Base-by-base conservation (phyloP, 345 rosid species). In the Adansonia digitata region DNA sequence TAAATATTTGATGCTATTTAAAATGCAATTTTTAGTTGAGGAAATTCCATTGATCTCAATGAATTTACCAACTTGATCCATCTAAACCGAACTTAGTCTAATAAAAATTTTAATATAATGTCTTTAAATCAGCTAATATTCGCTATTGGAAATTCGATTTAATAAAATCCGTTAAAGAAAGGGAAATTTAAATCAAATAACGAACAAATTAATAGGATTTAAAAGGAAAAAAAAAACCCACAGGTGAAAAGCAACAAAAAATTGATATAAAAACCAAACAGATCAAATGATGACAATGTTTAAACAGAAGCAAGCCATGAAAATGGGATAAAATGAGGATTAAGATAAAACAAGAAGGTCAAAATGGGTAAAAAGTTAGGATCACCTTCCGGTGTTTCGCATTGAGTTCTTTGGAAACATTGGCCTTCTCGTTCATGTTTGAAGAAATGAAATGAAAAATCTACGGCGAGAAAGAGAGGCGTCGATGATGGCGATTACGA, bases 341-440 rank as follows among this genome's bases (percentile, higher is more conserved):
- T 42, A 22, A 20, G 11, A 18, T 24, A 42, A 73, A 61, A 29
- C 46, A 57, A 29, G 13, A 51, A 37, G 53, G 9, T 12, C n/a
- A 35, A 69, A 22, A 34, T 68, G 9, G 14, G 71, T 13, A 62
- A 59, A 55, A 59, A 55, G 43, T 27, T 18, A 46, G 46, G 22
- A 74, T 1, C 27, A 92, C 98, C 97, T 94, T 94, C 79, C 91
- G 81, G 82, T 94, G 98, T 77, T 80, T 90, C 22, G 94, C 93
- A 85, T 94, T 94, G 76, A 92, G 97, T 90, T 94, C 97, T 79
- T 92, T 94, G 51, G 98, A 85, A 71, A 94, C 97, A 89, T 82
- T 88, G 60, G 97, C 98, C 94, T 94, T 94, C 94, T 88, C 93
- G 89, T 94, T 94, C 98, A 94, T 94, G 17, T 52, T 64, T 24